phyloP scores from a whole-genome alignment of 257 asterid genomes.

The Rehmannia glutinosa region DNA sequence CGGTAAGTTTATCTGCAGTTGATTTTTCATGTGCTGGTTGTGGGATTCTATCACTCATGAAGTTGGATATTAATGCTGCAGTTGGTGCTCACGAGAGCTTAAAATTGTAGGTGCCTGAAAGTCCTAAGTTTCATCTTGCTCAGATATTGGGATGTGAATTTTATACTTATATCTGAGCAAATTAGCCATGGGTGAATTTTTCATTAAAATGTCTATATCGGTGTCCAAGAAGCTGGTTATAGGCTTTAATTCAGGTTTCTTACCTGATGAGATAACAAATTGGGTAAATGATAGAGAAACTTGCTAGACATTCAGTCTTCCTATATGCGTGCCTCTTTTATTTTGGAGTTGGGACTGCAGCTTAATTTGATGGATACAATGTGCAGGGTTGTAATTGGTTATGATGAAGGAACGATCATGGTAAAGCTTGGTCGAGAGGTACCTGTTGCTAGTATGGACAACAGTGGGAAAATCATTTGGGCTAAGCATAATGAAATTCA shows the following conservation, averaged over 20 bases:
- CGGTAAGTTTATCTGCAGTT: slow-evolving; percentile 46
- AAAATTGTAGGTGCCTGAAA: neutral
- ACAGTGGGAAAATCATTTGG: slow-evolving; percentile 94
- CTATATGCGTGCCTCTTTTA: neutral
- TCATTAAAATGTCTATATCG: neutral
- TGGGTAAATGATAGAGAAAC: slow-evolving; percentile 1
- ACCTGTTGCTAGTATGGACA: slow-evolving; percentile 97
- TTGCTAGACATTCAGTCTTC: neutral
- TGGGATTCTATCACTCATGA: neutral
- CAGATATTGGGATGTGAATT: neutral
- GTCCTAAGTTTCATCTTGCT: slow-evolving; percentile 5
- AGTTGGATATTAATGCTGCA: neutral
- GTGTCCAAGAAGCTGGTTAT: slow-evolving; percentile 5
- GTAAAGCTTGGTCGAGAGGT: slow-evolving; percentile 98
- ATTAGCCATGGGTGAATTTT: slow-evolving; percentile 1
- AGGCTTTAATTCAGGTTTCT: slow-evolving; percentile 6
- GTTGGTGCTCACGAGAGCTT: neutral
- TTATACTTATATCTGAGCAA: neutral
- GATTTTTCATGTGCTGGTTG: slow-evolving; percentile 4
- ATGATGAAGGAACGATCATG: slow-evolving; percentile 98
- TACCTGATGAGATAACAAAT: slow-evolving; percentile 15
- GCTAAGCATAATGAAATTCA: slow-evolving; percentile 98
- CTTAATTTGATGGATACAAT: slow-evolving; percentile 18
- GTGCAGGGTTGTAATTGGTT: slow-evolving; percentile 89
- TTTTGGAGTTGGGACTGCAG: slow-evolving; percentile 7